Evolutionary conservation across 2,329 filamentous ascomycete species (phyloP), one percentile per base, ranked within the genome.

Genomic region (Phialophora expanda): DNA sequence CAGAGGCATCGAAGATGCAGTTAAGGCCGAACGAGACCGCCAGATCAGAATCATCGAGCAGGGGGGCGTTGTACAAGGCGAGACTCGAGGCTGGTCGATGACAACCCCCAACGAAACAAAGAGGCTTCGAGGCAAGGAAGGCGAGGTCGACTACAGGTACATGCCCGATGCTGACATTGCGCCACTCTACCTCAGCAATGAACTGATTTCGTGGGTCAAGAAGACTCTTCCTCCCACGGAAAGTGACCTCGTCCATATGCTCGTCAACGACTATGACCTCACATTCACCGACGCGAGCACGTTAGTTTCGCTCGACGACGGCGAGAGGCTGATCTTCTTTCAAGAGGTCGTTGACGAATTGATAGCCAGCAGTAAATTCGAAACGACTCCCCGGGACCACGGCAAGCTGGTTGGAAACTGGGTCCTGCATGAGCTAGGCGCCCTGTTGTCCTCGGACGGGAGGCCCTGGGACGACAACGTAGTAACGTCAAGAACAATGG

Each of bases 81-180:
- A 99, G 80, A 99, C 95, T 7, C 86, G 95, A 64, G 94, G 95
- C 5, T 99, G 93, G 93, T 90, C 92, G 0, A 85, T 97, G 26
- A 93, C 93, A 2, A 89, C 88, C 69, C 71, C 71, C 5, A 92
- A 87, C 3, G 89, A 93, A 75, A 98, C 95, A 3, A 88, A 87
- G 65, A 86, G 90, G 48, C 81, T 99, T 51, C 86, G 95, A 73
- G 92, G 92, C 28, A 99, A 99, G 77, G 95, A 98, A 77, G 95
- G 95, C 56, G 94, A 97, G 75, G 93, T 98, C 5, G 95, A 99
- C 77, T 99, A 99, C 78, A 86, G 95, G 50, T 99, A 99, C 76
- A 98, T 99, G 94, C 94, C 95, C 0, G 95, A 99, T 76, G 92
- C 95, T 4, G 95, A 99, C 75, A 83, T 99, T 14, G 85, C 87